Percentiles rank a stretch among this genome's conserved stretches.
These are phyloP conservation scores for Clavulina sp. DNA, from an alignment of 768 basidiomycete genomes.

Conservation along the genomic window DNA sequence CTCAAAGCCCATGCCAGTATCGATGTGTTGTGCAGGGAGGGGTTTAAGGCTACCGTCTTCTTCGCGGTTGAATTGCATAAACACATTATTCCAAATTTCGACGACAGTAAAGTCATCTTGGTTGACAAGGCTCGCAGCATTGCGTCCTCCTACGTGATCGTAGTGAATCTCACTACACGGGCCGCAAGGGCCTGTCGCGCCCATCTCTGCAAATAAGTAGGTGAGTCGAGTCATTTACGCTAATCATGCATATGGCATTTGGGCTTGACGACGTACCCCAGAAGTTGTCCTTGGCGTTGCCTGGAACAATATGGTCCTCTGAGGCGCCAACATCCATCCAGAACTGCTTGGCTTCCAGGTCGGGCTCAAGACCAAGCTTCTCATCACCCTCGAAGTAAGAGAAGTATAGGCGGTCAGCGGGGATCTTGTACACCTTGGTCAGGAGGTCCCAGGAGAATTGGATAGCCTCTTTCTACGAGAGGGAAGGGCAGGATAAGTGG, in stretches of 20 bases:
- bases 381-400: conserved; percentile 94
- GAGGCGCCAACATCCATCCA: conserved; percentile 83
- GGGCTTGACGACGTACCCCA: conserved; percentile 47
- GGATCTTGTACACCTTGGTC: conserved; percentile 73
- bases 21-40: conserved; percentile 87
- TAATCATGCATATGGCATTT: not conserved
- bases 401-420: conserved; percentile 83
- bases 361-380: conserved; percentile 69
- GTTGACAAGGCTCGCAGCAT: conserved; percentile 86
- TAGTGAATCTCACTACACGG: conserved; percentile 94
- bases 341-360: conserved; percentile 68
- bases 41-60: conserved; percentile 60
- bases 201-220: conserved; percentile 58
- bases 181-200: conserved; percentile 92
- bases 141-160: conserved; percentile 94
- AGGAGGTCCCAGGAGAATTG: conserved; percentile 87
- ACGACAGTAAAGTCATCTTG: conserved; percentile 92
- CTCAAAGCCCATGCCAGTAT: conserved; percentile 99
- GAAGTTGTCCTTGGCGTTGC: conserved; percentile 94
- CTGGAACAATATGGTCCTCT: conserved; percentile 82
- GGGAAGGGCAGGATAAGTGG: conserved; percentile 3
- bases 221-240: not conserved
- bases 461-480: conserved; percentile 72
- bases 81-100: conserved; percentile 99
- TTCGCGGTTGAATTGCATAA: conserved; percentile 97